phyloP scores from a whole-genome alignment of 2,329 filamentous ascomycete genomes.

The Cephalotrichum gorgonifer region DNA sequence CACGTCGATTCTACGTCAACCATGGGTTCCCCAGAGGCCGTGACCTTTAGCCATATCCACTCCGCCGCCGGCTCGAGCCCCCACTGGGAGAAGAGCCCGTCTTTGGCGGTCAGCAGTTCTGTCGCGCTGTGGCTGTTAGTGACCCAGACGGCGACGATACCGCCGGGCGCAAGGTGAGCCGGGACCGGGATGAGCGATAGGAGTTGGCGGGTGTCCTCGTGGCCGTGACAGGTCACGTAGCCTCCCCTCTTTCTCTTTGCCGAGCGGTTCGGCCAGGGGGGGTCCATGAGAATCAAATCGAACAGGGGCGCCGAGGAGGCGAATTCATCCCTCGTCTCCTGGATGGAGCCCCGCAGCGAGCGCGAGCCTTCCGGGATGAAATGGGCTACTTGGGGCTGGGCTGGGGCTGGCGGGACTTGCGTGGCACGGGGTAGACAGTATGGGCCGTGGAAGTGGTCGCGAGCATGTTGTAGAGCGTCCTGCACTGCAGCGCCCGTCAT shows the following conservation, averaged over 20 bases:
- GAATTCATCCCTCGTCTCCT: slow-evolving; percentile 28
- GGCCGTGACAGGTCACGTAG: slow-evolving; percentile 35
- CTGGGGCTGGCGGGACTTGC: not conserved
- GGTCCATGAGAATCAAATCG: slow-evolving; percentile 61
- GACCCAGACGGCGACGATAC: slow-evolving; percentile 63
- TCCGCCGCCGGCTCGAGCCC: slow-evolving; percentile 55
- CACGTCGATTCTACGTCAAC: slow-evolving; percentile 47
- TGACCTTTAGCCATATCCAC: slow-evolving; percentile 74
- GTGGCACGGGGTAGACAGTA: slow-evolving; percentile 33
- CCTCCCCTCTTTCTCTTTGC: slow-evolving; percentile 47
- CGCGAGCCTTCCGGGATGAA: slow-evolving; percentile 2
- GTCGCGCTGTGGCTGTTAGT: slow-evolving; percentile 59
- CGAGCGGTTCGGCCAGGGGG: slow-evolving; percentile 74
- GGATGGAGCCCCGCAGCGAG: slow-evolving; percentile 36
- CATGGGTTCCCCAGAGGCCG: slow-evolving; percentile 52
- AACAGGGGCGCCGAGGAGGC: slow-evolving; percentile 39
- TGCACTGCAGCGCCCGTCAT: slow-evolving; percentile 39
- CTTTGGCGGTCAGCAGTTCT: slow-evolving; percentile 39
- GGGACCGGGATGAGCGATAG: slow-evolving; percentile 47
- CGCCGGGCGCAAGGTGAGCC: slow-evolving; percentile 38
- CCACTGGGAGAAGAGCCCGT: slow-evolving; percentile 56
- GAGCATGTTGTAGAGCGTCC: slow-evolving; percentile 28
- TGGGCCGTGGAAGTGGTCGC: slow-evolving; percentile 24
- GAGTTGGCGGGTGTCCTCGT: slow-evolving; percentile 35
- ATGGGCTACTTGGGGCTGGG: not conserved